Percentiles rank a stretch among this genome's conserved stretches.
phyloP scores from a whole-genome alignment of 192 early-diverging fungal species.

The Spizellomyces sp. region DNA sequence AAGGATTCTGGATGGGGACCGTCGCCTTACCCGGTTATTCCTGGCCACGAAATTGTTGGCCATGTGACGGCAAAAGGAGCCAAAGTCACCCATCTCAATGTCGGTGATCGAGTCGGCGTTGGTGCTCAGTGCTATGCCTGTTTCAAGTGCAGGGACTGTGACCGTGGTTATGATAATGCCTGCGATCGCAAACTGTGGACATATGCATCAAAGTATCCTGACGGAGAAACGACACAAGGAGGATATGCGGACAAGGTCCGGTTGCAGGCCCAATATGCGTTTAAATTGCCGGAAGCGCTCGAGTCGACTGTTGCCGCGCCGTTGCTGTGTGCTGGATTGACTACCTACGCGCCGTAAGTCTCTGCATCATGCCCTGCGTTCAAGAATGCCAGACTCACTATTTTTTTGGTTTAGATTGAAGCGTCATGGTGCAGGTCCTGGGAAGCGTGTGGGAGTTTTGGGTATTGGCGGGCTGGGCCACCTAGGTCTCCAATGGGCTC shows the following conservation, averaged over 20 bases:
- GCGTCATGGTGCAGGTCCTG: constrained; percentile 56
- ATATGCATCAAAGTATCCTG: constrained; percentile 4
- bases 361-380: neutral
- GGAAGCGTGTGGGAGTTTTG: constrained; percentile 69
- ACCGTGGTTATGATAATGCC: constrained; percentile 11
- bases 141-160: constrained; percentile 32
- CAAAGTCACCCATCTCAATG: constrained; percentile 7
- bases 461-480: constrained; percentile 73
- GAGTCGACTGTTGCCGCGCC: constrained; percentile 64
- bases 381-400: neutral
- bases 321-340: constrained; percentile 79
- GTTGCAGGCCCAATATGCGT: neutral
- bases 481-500: constrained; percentile 52
- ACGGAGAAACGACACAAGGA: constrained; percentile 25
- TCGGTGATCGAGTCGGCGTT: constrained; percentile 44
- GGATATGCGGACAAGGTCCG: constrained; percentile 30
- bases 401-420: constrained; percentile 43
- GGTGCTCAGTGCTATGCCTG: constrained; percentile 37
- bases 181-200: constrained; percentile 17
- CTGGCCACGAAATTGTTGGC: constrained; percentile 47
- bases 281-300: constrained; percentile 68
- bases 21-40: constrained; percentile 32
- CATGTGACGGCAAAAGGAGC: constrained; percentile 19
- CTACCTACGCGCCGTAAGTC: constrained; percentile 64
- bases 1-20: constrained; percentile 62